Evolutionary conservation across 1,284 basidiomycete species (phyloP).

Genomic region (Ustilago esculenta): DNA sequence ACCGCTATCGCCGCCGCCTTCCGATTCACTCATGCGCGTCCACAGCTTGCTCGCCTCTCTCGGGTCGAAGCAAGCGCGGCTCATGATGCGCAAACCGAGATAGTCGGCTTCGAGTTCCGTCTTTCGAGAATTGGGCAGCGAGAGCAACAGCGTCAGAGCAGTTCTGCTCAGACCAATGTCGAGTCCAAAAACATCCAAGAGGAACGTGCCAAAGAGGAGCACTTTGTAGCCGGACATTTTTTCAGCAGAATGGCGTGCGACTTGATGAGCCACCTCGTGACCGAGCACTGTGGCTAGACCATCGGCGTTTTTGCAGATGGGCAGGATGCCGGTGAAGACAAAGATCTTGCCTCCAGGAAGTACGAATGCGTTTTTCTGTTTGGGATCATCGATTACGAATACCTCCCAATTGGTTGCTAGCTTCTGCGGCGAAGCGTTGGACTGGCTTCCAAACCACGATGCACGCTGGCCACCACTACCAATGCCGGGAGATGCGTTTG

Average conservation of each 20-base stretch:
- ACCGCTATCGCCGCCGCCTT: conserved; percentile 16
- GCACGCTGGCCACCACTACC: not conserved
- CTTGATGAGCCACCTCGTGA: conserved; percentile 84
- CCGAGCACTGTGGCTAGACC: conserved; percentile 86
- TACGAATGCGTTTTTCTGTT: conserved; percentile 80
- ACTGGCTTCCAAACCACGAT: conserved; percentile 12
- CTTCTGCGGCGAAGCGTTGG: not conserved
- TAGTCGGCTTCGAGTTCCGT: conserved; percentile 81
- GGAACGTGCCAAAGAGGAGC: conserved; percentile 37
- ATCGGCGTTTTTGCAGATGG: conserved; percentile 79
- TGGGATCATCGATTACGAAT: conserved; percentile 80
- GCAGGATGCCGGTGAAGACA: conserved; percentile 86
- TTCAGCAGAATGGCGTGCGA: conserved; percentile 54
- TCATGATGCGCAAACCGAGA: conserved; percentile 74
- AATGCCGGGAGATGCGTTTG: not conserved
- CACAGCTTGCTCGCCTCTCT: conserved; percentile 71
- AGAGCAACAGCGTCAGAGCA: conserved; percentile 73
- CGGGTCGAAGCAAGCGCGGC: conserved; percentile 81
- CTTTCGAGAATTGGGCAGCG: conserved; percentile 82
- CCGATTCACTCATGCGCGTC: conserved; percentile 50
- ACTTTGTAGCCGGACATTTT: conserved; percentile 64
- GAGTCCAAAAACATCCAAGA: conserved; percentile 51
- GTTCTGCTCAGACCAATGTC: conserved; percentile 58
- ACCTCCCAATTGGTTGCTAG: conserved; percentile 73
- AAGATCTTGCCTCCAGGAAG: conserved; percentile 79